Evolutionary conservation across 352 stramenopile genomes (phyloP).

Genomic region (Phytopythium cucurbitacearum): DNA sequence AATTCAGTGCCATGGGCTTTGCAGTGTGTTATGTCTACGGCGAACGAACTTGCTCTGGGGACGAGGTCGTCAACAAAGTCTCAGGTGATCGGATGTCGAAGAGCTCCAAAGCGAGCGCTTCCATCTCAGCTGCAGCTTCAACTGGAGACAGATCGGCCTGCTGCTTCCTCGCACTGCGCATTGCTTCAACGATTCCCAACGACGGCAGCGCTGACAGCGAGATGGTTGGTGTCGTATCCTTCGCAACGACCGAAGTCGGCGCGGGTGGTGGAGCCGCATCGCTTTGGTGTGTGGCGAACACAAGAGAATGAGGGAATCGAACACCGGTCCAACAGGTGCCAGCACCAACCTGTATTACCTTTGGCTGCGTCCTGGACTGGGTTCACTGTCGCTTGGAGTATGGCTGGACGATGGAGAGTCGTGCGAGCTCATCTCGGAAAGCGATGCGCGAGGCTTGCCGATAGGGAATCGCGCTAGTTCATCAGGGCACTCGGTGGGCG

Average conservation of each 20-base stretch:
- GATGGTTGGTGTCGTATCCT: slow-evolving; percentile 2
- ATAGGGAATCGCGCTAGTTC: slow-evolving; percentile 1
- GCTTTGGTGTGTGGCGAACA: neutral
- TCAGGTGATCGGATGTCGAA: neutral
- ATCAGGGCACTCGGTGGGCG: neutral
- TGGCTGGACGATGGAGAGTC: too few species aligned
- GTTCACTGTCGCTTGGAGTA: too few species aligned
- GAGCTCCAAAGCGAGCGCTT: slow-evolving; percentile 3
- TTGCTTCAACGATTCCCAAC: slow-evolving; percentile 13
- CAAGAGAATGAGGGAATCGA: too few species aligned
- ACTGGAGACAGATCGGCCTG: slow-evolving; percentile 1
- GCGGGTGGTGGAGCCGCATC: neutral
- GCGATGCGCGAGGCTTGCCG: neutral
- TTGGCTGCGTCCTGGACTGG: too few species aligned
- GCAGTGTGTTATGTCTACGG: too few species aligned
- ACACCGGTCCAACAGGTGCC: too few species aligned
- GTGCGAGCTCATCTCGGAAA: neutral
- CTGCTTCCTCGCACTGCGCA: slow-evolving; percentile 9
- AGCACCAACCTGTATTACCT: too few species aligned
- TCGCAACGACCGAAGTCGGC: neutral
- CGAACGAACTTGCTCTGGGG: too few species aligned
- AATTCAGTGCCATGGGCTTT: too few species aligned
- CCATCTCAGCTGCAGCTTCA: neutral
- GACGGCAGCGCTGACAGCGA: slow-evolving; percentile 13
- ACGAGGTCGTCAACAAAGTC: too few species aligned